These are phyloP conservation scores for Dactylellina cionopaga DNA, from an alignment of 2,329 filamentous ascomycete genomes.

Conservation along the genomic window DNA sequence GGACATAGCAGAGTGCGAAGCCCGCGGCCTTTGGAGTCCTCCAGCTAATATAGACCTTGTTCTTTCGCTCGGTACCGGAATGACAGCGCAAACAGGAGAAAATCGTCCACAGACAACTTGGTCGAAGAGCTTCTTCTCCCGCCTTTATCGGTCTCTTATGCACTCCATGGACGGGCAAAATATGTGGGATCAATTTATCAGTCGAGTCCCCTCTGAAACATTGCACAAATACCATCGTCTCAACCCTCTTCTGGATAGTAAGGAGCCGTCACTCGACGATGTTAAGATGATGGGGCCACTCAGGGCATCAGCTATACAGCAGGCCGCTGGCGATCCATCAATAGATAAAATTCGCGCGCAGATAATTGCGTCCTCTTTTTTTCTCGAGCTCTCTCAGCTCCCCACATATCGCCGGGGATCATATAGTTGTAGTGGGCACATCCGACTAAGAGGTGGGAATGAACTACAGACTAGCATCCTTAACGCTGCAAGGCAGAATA, in stretches of 20 bases:
- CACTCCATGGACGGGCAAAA: constrained; percentile 12
- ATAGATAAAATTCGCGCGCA: too few species aligned
- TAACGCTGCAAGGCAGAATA: background rate
- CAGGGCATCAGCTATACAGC: background rate
- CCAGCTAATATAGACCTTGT: background rate
- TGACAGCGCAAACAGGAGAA: background rate
- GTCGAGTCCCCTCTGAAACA: background rate
- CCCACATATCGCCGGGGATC: too few species aligned
- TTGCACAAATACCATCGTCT: constrained; percentile 11
- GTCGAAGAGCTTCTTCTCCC: constrained; percentile 4
- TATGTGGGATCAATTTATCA: constrained; percentile 19
- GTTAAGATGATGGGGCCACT: background rate
- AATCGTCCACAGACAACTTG: background rate
- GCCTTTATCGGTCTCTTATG: constrained; percentile 10
- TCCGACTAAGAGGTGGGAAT: too few species aligned
- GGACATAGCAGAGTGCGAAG: constrained; percentile 15
- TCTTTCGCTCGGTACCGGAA: constrained; percentile 4
- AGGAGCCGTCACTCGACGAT: background rate
- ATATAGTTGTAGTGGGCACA: too few species aligned
- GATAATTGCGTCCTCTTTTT: too few species aligned
- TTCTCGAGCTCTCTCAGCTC: too few species aligned
- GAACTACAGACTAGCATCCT: background rate
- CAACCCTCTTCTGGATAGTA: background rate
- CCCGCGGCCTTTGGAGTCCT: constrained; percentile 1
- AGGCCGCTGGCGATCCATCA: background rate